A percentile compares a stretch with the other conserved stretches of the same genome.
Evolutionary conservation across 2,329 filamentous ascomycete species (phyloP).

Genomic region (Fusarium pseudocircinatum): DNA sequence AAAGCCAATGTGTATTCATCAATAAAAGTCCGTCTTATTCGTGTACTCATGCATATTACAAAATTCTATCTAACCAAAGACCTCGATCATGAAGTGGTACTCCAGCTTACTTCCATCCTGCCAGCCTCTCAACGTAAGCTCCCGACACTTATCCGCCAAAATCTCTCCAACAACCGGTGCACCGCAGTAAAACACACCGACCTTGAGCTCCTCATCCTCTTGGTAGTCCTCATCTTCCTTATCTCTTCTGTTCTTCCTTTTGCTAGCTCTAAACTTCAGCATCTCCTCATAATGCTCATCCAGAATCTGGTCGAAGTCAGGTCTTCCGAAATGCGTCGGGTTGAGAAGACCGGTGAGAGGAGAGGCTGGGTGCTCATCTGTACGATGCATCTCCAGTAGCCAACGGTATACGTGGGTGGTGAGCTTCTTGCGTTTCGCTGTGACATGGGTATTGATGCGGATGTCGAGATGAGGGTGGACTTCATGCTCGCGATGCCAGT

Average conservation of each 20-base stretch:
- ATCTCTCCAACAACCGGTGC: slow-evolving; percentile 65
- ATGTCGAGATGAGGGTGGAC: slow-evolving; percentile 58
- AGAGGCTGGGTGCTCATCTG: slow-evolving; percentile 59
- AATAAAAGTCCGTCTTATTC: background rate
- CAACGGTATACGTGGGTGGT: slow-evolving; percentile 64
- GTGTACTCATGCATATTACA: background rate
- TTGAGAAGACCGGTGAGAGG: slow-evolving; percentile 64
- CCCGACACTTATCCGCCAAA: slow-evolving; percentile 62
- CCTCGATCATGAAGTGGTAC: slow-evolving; percentile 68
- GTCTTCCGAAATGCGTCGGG: slow-evolving; percentile 63
- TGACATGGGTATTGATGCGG: slow-evolving; percentile 65
- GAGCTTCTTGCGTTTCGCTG: slow-evolving; percentile 63
- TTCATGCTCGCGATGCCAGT: slow-evolving; percentile 51
- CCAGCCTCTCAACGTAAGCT: slow-evolving; percentile 60
- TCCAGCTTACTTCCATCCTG: slow-evolving; percentile 62
- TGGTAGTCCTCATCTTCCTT: slow-evolving; percentile 12
- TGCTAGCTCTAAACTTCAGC: slow-evolving; percentile 48
- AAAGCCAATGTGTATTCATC: too few species aligned
- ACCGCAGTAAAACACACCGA: slow-evolving; percentile 67
- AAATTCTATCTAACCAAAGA: slow-evolving; percentile 54
- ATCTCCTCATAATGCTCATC: slow-evolving; percentile 65
- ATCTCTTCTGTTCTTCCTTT: background rate
- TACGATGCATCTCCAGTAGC: slow-evolving; percentile 66
- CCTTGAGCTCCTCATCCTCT: slow-evolving; percentile 53
- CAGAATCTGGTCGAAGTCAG: slow-evolving; percentile 63